Evolutionary conservation across 371 early-diverging fungal genomes (phyloP).

Genomic region (Furculomyces boomerangus): DNA sequence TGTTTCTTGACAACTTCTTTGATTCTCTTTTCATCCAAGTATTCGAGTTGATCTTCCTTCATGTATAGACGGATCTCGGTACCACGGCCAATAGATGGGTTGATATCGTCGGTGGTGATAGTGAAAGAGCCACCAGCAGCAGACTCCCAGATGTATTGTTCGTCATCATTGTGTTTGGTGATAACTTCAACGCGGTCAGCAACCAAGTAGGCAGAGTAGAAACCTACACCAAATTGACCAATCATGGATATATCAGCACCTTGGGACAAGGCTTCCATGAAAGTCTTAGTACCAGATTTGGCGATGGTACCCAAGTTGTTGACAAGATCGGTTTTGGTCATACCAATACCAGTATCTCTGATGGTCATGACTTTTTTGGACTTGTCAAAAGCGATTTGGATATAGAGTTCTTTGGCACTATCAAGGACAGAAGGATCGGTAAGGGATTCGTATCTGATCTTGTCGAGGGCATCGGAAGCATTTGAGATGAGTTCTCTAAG

Average conservation of each 20-base stretch:
- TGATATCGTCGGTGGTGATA: slow-evolving; percentile 65
- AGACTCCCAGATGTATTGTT: slow-evolving; percentile 89
- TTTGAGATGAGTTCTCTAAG: slow-evolving; percentile 90
- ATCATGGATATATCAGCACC: slow-evolving; percentile 79
- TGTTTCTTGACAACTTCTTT: slow-evolving; percentile 89
- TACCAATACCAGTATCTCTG: slow-evolving; percentile 82
- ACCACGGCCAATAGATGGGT: slow-evolving; percentile 68
- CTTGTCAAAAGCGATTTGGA: slow-evolving; percentile 67
- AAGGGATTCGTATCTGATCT: slow-evolving; percentile 70
- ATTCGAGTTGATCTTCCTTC: slow-evolving; percentile 83
- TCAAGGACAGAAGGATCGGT: slow-evolving; percentile 67
- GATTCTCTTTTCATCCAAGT: slow-evolving; percentile 76
- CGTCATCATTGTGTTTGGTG: slow-evolving; percentile 89
- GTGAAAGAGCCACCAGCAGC: slow-evolving; percentile 85
- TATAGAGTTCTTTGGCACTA: slow-evolving; percentile 47
- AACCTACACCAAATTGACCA: slow-evolving; percentile 98
- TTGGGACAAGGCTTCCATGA: slow-evolving; percentile 62
- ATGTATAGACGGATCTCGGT: slow-evolving; percentile 73
- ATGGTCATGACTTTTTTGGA: slow-evolving; percentile 51
- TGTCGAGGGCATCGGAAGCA: slow-evolving; percentile 91
- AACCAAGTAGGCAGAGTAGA: slow-evolving; percentile 94
- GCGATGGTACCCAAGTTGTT: slow-evolving; percentile 95
- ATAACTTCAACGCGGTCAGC: slow-evolving; percentile 89
- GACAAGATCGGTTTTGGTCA: slow-evolving; percentile 93
- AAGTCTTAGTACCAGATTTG: slow-evolving; percentile 87